These are phyloP conservation scores for Microcos paniculata DNA, from an alignment of 345 rosid genomes.

Conservation along the genomic window DNA sequence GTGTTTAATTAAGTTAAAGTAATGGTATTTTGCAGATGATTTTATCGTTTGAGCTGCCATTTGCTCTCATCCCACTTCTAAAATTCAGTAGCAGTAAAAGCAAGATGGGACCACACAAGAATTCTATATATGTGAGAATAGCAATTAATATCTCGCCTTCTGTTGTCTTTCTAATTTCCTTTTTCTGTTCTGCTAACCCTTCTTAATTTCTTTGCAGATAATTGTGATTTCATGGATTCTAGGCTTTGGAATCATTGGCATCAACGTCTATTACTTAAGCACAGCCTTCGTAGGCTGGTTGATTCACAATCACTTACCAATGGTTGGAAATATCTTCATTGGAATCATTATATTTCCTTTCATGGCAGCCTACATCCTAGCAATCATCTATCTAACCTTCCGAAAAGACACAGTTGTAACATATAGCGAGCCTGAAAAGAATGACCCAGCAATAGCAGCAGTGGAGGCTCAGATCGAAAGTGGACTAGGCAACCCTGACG, in stretches of 20 bases:
- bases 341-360: constrained; percentile 56
- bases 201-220: constrained; percentile 29
- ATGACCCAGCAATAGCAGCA: not conserved
- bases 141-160: not conserved
- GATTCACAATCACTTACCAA: constrained; percentile 39
- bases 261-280: constrained; percentile 58
- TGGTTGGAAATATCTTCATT: constrained; percentile 37
- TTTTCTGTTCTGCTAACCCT: not conserved
- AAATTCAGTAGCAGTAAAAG: constrained; percentile 64
- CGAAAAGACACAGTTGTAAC: constrained; percentile 46
- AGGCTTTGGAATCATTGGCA: constrained; percentile 50
- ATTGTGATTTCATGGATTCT: constrained; percentile 58
- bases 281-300: constrained; percentile 62
- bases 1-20: not conserved
- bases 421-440: constrained; percentile 36
- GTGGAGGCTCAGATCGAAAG: constrained; percentile 26
- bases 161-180: not conserved
- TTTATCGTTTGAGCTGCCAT: constrained; percentile 73
- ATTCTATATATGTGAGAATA: constrained; percentile 46
- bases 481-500: constrained; percentile 8
- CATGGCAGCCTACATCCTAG: constrained; percentile 42
- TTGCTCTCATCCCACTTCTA: constrained; percentile 69
- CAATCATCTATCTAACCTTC: constrained; percentile 48
- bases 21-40: constrained; percentile 50
- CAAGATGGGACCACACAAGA: constrained; percentile 74